These are phyloP conservation scores for Penicillium sp. DNA, from an alignment of 2,329 filamentous ascomycete genomes.

Conservation along the genomic window DNA sequence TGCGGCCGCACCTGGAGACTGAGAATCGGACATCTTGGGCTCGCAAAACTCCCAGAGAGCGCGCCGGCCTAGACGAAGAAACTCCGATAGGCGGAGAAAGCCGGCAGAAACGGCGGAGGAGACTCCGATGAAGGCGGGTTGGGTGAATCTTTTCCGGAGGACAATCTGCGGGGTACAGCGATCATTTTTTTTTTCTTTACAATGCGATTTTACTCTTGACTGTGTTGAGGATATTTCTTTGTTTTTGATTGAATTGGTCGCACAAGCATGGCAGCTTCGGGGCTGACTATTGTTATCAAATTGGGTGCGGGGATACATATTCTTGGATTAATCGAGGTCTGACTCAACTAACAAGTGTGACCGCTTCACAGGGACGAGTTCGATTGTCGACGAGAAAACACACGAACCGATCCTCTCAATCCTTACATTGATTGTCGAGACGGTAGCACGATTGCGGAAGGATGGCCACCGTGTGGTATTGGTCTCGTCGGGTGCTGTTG, in stretches of 20 bases:
- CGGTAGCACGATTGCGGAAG: constrained; percentile 79
- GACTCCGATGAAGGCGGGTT: constrained; percentile 10
- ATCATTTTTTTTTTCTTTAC: not conserved
- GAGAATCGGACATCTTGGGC: constrained; percentile 34
- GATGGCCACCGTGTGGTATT: constrained; percentile 95
- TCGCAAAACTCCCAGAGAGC: constrained; percentile 1
- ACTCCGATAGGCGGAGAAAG: constrained; percentile 34
- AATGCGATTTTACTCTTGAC: not conserved
- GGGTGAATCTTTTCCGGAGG: constrained; percentile 10
- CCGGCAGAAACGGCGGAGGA: constrained; percentile 31
- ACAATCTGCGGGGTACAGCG: constrained; percentile 7
- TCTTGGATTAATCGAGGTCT: constrained; percentile 7
- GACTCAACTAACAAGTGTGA: constrained; percentile 18
- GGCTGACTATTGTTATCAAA: constrained; percentile 44
- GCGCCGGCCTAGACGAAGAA: constrained; percentile 18
- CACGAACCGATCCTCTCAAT: constrained; percentile 92
- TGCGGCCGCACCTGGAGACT: constrained; percentile 22
- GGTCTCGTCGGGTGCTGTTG: constrained; percentile 95
- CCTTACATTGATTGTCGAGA: constrained; percentile 90
- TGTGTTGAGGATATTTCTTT: not conserved
- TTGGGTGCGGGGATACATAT: constrained; percentile 37
- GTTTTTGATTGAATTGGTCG: not conserved
- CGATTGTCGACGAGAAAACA: constrained; percentile 95
- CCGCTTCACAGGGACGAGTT: constrained; percentile 75
- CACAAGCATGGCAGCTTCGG: constrained; percentile 25